Base-by-base conservation (phyloP, 441 rosid genomes). In the Pelargonium cotyledonis region DNA sequence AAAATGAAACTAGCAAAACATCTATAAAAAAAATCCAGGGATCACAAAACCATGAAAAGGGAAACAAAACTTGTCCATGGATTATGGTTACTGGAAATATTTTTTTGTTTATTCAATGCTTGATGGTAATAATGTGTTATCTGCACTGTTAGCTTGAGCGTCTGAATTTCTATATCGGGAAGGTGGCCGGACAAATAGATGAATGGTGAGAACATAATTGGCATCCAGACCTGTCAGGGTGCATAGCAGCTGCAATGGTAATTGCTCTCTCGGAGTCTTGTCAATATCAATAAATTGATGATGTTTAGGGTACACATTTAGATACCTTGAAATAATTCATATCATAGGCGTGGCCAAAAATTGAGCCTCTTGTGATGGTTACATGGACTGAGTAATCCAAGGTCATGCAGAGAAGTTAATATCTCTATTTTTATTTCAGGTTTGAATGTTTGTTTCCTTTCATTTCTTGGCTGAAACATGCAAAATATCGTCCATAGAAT, bases 261-360 rank as follows among this genome's bases (percentile, higher is more conserved):
- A 16, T 53, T 6, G 60, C 60, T 4, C 16, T 23, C 16, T 18
- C 26, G 26, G 38, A 31, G 38, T 4, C 6, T n/a, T 51, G 58
- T 57, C 62, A 1, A 8, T 16, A 57, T 57, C 62, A 19, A 10
- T 7, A 57, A 4, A 19, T 57, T 7, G 62, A n/a, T 51, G 3
- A 57, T 51, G 58, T 51, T 18, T 12, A 14, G 58, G n/a, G 57
- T 15, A 8, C 18, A 18, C 29, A 7, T 49, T 49, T 49, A 49
- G 57, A 49, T 49, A 18, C 58, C 58, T 51, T 57, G 62, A 16
- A 57, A 57, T 57, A 57, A 57, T 57, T 57, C 26, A 57, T 8
- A 57, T 57, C 26, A 57, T 10, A 57, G 18, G 62, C 21, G 62
- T 57, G 62, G 62, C 62, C 62, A 18, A 57, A 57, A 57, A 57